These are phyloP conservation scores for Botrytis squamosa DNA, from an alignment of 2,329 filamentous ascomycete genomes.

Conservation along the genomic window DNA sequence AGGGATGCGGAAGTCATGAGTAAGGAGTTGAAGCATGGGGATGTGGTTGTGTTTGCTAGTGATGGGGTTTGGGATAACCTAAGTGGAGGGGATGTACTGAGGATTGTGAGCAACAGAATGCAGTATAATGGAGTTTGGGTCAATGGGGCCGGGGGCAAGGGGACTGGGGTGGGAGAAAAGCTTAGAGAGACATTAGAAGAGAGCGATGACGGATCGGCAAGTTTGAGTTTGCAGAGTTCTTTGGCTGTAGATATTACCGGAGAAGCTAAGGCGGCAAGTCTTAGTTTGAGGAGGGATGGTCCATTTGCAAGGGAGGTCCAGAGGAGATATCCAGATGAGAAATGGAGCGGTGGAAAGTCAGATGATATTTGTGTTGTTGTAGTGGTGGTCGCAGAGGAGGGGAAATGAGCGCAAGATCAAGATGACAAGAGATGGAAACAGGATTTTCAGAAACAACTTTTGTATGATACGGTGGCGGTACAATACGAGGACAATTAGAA, in stretches of 20 bases:
- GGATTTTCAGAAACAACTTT: background rate
- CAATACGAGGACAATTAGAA: background rate
- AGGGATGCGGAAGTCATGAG: constrained; percentile 78
- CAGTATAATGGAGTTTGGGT: constrained; percentile 71
- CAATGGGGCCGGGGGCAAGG: constrained; percentile 52
- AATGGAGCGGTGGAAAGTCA: constrained; percentile 88
- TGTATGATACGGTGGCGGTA: constrained; percentile 5
- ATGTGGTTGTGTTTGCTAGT: constrained; percentile 89
- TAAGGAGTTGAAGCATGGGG: constrained; percentile 79
- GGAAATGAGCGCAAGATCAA: constrained; percentile 21
- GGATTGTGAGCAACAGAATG: constrained; percentile 77
- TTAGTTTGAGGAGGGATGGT: constrained; percentile 78
- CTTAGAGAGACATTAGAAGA: constrained; percentile 54
- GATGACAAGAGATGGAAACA: background rate
- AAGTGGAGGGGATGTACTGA: constrained; percentile 83
- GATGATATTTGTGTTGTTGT: constrained; percentile 93
- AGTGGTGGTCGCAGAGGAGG: constrained; percentile 70
- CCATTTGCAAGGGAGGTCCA: constrained; percentile 96
- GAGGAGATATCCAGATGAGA: constrained; percentile 79
- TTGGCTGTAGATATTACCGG: constrained; percentile 76
- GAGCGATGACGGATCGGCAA: constrained; percentile 41
- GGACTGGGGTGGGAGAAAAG: constrained; percentile 62
- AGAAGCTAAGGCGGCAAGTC: constrained; percentile 80
- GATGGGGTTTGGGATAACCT: constrained; percentile 97
- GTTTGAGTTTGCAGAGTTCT: constrained; percentile 65